A percentile compares a stretch with the other conserved stretches of the same genome.
These are phyloP conservation scores for Scenedesmus sp. DNA, from an alignment of 163 green algal species.

Conservation along the genomic window DNA sequence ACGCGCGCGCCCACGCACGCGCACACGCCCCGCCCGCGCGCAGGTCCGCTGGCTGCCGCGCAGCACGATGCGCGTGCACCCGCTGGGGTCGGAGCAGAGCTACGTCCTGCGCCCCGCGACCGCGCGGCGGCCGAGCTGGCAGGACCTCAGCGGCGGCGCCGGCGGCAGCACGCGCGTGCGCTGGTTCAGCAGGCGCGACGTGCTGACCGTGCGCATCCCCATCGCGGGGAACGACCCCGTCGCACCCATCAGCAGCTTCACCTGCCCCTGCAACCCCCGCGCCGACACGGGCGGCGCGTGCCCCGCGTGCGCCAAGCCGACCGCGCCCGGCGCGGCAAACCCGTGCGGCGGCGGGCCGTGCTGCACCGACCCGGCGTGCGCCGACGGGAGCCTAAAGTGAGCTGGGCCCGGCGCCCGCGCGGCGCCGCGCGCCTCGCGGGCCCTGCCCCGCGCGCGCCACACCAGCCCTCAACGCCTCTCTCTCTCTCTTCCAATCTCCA, in stretches of 20 bases:
- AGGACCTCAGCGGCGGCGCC: no score
- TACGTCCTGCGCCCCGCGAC: slow-evolving; percentile 12
- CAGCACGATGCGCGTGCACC: background rate
- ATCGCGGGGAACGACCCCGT: background rate
- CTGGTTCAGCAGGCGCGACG: slow-evolving; percentile 16
- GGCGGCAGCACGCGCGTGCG: background rate
- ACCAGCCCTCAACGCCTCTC: no score
- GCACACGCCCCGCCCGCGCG: no score
- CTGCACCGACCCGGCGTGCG: slow-evolving; percentile 3
- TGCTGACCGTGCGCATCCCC: slow-evolving; percentile 10
- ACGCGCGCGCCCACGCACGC: no score
- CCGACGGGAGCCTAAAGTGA: slow-evolving; percentile 6
- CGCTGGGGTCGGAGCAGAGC: background rate
- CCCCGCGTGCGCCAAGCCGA: background rate
- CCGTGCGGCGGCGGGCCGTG: background rate
- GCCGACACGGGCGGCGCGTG: background rate
- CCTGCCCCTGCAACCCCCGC: slow-evolving; percentile 4
- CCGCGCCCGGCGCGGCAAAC: background rate
- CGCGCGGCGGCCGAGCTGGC: background rate
- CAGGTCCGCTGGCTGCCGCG: slow-evolving; percentile 22
- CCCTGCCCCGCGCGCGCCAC: background rate
- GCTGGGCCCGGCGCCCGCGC: background rate
- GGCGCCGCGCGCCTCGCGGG: no score
- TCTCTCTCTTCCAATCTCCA: no score
- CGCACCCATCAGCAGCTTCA: background rate